Conservation (phyloP, 163 green algal species). For the Scenedesmus sp. region DNA sequence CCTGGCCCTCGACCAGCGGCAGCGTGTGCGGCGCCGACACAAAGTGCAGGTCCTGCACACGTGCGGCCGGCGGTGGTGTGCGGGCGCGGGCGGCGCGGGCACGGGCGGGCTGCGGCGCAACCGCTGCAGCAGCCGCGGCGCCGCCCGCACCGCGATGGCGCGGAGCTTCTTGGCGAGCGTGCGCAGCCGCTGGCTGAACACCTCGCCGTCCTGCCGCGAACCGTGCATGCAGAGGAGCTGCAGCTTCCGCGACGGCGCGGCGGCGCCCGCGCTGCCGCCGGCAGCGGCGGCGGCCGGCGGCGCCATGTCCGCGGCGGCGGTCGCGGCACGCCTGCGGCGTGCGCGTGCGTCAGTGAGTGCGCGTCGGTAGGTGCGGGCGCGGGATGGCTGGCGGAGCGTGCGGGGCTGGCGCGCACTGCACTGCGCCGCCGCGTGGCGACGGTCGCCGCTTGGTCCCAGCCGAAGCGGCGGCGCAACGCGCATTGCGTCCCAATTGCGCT, state of each 20-base stretch:
- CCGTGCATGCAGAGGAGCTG: slow-evolving; percentile 61
- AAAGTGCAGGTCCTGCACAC: slow-evolving; percentile 58
- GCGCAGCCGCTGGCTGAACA: slow-evolving; percentile 56
- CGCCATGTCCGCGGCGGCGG: too few species aligned
- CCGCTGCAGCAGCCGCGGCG: too few species aligned
- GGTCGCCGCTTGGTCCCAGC: too few species aligned
- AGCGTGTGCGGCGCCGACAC: slow-evolving; percentile 54
- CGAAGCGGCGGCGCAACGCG: too few species aligned
- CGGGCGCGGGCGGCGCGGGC: background rate
- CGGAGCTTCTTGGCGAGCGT: slow-evolving; percentile 50
- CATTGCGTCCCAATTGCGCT: background rate
- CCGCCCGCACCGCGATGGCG: slow-evolving; percentile 45
- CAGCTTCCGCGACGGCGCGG: slow-evolving; percentile 11
- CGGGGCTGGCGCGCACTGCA: too few species aligned
- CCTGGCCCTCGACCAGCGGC: slow-evolving; percentile 49
- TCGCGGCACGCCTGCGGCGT: too few species aligned
- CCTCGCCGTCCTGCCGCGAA: slow-evolving; percentile 55
- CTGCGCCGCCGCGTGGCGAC: too few species aligned
- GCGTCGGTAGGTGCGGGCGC: too few species aligned
- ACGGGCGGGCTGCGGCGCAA: too few species aligned
- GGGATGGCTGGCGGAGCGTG: too few species aligned
- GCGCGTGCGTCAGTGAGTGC: too few species aligned
- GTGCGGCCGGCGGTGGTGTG: background rate
- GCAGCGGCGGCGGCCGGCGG: slow-evolving; percentile 10
- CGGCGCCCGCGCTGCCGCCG: background rate